A percentile compares a stretch with the other conserved stretches of the same genome.
Evolutionary conservation across 2,329 filamentous ascomycete genomes (phyloP).

Genomic region (Anthostomella pinea): DNA sequence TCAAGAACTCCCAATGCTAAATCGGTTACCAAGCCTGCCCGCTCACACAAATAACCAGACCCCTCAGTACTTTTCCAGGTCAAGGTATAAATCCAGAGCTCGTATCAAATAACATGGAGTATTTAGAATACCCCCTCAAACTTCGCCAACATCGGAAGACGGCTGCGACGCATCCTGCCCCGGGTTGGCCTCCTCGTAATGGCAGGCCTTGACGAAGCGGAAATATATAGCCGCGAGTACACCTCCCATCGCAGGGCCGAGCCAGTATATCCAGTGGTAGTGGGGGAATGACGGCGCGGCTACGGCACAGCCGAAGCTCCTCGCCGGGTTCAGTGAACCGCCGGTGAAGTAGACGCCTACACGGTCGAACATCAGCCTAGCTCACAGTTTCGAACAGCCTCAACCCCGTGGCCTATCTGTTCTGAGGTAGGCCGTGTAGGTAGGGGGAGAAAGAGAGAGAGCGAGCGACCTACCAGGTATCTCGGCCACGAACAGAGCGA

Average conservation of each 20-base stretch:
- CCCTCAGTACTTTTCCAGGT: no score
- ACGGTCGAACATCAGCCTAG: no score
- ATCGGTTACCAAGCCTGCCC: no score
- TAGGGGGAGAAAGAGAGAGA: no score
- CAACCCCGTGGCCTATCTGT: no score
- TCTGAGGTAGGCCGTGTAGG: no score
- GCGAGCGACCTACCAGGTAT: conserved; percentile 36
- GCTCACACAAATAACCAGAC: no score
- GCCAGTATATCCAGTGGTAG: conserved; percentile 45
- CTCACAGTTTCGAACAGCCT: no score
- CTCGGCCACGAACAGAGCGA: conserved; percentile 57
- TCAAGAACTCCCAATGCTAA: no score
- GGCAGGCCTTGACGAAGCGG: conserved; percentile 41
- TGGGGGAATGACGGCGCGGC: conserved; percentile 34
- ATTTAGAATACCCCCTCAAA: conserved; percentile 13
- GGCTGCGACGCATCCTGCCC: conserved; percentile 31
- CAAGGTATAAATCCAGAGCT: no score
- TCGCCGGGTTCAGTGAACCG: conserved; percentile 42
- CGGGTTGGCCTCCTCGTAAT: conserved; percentile 41
- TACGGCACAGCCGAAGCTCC: conserved; percentile 44
- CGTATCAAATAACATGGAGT: no score
- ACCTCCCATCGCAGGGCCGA: conserved; percentile 43
- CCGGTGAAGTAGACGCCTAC: conserved; percentile 40
- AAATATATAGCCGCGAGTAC: conserved; percentile 40
- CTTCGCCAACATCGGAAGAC: no score